Percentiles rank a stretch among this genome's conserved stretches.
Evolutionary conservation across 164 flowering plant species (phyloP).

Genomic region (Vitis riparia): DNA sequence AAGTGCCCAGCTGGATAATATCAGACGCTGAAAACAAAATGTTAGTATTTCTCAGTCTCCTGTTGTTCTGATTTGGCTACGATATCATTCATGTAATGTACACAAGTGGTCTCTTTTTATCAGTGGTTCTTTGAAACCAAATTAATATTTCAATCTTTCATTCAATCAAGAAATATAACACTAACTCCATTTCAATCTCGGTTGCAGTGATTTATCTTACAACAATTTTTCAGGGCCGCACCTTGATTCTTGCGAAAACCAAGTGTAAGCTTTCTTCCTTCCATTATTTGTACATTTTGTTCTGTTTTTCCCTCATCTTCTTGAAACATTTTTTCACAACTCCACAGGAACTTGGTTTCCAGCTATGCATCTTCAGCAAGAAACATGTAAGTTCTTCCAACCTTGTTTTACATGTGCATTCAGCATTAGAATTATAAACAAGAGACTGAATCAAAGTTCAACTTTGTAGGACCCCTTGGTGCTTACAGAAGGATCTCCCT

Average conservation of each 20-base stretch:
- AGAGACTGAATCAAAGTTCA: background rate
- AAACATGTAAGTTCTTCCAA: conserved; percentile 39
- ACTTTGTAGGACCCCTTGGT: conserved; percentile 43
- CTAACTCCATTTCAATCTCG: background rate
- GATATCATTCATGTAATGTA: too few relatives aligned
- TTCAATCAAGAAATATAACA: background rate
- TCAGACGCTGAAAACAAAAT: conserved; percentile 20
- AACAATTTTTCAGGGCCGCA: conserved; percentile 53
- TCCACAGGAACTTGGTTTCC: conserved; percentile 54
- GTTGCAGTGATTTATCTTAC: conserved; percentile 77
- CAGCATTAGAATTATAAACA: background rate
- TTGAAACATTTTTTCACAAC: background rate
- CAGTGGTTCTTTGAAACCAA: too few relatives aligned
- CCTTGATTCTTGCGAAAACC: conserved; percentile 10
- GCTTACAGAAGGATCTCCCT: conserved; percentile 64
- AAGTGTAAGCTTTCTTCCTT: conserved; percentile 51
- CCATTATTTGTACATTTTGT: background rate
- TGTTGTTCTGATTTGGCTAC: background rate
- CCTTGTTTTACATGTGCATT: background rate
- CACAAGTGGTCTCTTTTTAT: background rate
- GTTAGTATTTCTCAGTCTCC: conserved; percentile 36
- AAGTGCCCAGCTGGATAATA: conserved; percentile 47
- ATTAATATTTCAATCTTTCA: too few relatives aligned
- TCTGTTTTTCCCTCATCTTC: background rate
- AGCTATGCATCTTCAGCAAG: conserved; percentile 31